These are phyloP conservation scores for Chaetomiaceae sp. DNA, from an alignment of 2,329 filamentous ascomycete genomes.

Conservation along the genomic window DNA sequence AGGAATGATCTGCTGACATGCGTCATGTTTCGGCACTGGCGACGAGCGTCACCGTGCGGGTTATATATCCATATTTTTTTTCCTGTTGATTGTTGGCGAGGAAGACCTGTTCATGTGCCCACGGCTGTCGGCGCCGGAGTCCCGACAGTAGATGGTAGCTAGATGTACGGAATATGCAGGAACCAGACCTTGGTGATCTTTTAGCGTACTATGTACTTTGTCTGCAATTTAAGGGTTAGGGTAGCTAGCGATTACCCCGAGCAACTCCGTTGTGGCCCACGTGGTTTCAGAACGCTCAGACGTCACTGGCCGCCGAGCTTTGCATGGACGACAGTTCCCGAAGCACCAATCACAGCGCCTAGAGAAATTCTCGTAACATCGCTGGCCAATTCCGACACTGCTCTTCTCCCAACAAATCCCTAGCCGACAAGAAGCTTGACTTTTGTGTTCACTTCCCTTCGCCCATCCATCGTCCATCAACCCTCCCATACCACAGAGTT, in stretches of 20 bases:
- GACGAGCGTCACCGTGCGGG: too few species aligned
- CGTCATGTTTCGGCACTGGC: too few species aligned
- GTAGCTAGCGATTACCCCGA: not conserved
- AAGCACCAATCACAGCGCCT: conserved; percentile 21
- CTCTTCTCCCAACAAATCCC: conserved; percentile 18
- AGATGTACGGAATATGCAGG: too few species aligned
- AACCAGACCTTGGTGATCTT: too few species aligned
- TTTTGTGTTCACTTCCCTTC: conserved; percentile 5
- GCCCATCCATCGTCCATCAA: not conserved
- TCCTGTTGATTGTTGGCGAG: too few species aligned
- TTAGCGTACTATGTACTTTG: too few species aligned
- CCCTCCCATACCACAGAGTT: conserved; percentile 4
- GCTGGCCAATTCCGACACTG: conserved; percentile 18
- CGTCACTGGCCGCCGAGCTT: conserved; percentile 1
- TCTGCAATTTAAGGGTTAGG: conserved; percentile 2
- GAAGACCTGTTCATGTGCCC: too few species aligned
- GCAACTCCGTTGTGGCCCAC: too few species aligned
- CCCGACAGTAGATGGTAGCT: too few species aligned
- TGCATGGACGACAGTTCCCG: conserved; percentile 11
- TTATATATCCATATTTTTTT: too few species aligned
- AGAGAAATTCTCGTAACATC: conserved; percentile 25
- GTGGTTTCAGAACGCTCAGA: conserved; percentile 7
- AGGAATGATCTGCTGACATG: too few species aligned
- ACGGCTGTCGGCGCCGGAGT: too few species aligned
- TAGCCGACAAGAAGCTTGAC: not conserved